Percentiles rank a stretch among this genome's conserved stretches.
phyloP scores from a whole-genome alignment of 495 filamentous ascomycete species.

The Xanthoparmelia taractica region DNA sequence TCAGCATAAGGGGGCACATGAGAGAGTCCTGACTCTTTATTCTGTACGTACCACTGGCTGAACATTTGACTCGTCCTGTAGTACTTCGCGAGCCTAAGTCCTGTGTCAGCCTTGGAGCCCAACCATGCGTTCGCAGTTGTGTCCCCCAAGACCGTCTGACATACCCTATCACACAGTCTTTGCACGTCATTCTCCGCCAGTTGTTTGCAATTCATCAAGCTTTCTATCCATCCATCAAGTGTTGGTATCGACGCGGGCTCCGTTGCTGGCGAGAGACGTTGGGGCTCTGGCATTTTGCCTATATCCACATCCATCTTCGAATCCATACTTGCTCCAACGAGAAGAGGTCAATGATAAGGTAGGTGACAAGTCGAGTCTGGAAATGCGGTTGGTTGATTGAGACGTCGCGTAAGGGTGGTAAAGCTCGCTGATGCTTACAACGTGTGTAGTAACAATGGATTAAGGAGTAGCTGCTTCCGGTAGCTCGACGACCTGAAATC shows the following conservation, averaged over 20 bases:
- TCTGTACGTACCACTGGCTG: slow-evolving; percentile 80
- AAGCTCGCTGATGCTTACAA: neutral
- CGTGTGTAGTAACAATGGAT: neutral
- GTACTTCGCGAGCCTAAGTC: slow-evolving; percentile 78
- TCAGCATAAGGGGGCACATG: slow-evolving; percentile 23
- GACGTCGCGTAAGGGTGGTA: slow-evolving; percentile 1
- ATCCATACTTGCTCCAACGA: slow-evolving; percentile 57
- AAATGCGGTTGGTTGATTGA: neutral
- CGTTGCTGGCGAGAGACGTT: slow-evolving; percentile 59
- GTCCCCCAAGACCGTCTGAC: slow-evolving; percentile 27
- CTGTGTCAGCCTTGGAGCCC: slow-evolving; percentile 23
- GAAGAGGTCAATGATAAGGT: neutral
- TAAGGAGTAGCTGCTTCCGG: neutral
- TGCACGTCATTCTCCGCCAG: slow-evolving; percentile 90
- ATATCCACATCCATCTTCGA: slow-evolving; percentile 93
- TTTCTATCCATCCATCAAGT: slow-evolving; percentile 97
- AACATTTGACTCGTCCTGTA: slow-evolving; percentile 96
- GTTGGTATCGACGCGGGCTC: slow-evolving; percentile 88
- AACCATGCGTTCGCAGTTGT: neutral
- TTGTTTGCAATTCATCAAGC: slow-evolving; percentile 97
- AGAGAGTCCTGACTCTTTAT: neutral
- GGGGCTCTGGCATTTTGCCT: slow-evolving; percentile 74
- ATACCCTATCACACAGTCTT: slow-evolving; percentile 92
- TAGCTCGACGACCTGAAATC: neutral
- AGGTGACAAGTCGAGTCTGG: neutral